Percentiles rank a stretch among this genome's conserved stretches.
Conservation (phyloP, 148 eudicot species). For the Fagopyrum homotropicum region DNA sequence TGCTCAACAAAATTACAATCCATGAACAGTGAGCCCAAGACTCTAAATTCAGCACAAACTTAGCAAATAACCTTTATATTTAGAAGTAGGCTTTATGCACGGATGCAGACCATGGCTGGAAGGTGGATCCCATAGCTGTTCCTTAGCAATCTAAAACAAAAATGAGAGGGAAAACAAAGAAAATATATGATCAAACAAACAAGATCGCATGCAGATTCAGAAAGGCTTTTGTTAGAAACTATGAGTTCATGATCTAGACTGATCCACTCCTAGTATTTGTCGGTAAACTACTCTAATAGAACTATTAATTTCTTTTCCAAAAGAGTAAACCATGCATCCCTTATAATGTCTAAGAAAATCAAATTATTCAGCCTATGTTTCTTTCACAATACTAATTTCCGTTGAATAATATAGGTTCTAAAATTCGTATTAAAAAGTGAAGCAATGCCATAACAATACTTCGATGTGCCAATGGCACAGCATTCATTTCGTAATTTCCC, state of each 20-base stretch:
- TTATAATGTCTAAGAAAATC: not conserved
- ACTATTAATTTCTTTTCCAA: not conserved
- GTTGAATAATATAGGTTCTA: not conserved
- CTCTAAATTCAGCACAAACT: not conserved
- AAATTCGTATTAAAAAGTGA: not conserved
- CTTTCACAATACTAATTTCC: not conserved
- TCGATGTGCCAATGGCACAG: not conserved
- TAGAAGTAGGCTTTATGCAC: constrained; percentile 58
- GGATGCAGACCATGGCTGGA: constrained; percentile 41
- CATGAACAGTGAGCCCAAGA: not conserved
- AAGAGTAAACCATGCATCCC: not conserved
- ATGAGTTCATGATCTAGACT: not conserved
- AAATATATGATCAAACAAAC: not conserved
- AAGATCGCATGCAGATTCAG: not conserved
- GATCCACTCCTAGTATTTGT: not conserved
- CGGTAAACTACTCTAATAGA: not conserved
- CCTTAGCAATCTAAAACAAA: constrained; percentile 33
- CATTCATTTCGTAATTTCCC: not conserved
- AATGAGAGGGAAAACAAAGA: not conserved
- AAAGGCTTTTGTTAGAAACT: not conserved
- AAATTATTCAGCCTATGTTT: not conserved
- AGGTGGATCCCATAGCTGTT: constrained; percentile 43
- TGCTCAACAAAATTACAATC: not conserved
- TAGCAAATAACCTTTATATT: constrained; percentile 50
- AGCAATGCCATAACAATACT: not conserved